A percentile compares a stretch with the other conserved stretches of the same genome.
Conservation (phyloP, 495 filamentous ascomycete species). For the Penicillium dipodomyicola region DNA sequence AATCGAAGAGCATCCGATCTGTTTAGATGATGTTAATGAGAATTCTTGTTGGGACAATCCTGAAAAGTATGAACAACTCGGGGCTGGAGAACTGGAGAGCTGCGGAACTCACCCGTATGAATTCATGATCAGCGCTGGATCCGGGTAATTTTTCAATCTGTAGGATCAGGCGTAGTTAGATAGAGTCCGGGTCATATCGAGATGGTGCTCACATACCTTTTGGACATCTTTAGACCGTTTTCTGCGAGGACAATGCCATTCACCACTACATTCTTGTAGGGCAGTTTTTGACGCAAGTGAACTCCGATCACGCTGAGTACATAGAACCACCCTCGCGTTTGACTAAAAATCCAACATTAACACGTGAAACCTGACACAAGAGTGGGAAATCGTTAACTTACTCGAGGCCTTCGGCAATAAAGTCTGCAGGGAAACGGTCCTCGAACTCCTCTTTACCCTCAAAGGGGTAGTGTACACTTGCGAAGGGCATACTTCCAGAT, state of each 20-base stretch:
- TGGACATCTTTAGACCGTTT: slow-evolving; percentile 99
- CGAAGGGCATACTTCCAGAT: slow-evolving; percentile 95
- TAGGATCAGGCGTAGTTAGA: background rate
- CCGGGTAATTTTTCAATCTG: slow-evolving; percentile 92
- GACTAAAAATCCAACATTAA: slow-evolving; percentile 28
- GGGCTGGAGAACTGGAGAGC: background rate
- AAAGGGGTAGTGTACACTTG: slow-evolving; percentile 90
- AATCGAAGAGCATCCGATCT: slow-evolving; percentile 84
- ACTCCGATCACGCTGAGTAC: slow-evolving; percentile 87
- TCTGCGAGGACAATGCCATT: slow-evolving; percentile 95
- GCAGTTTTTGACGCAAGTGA: slow-evolving; percentile 82
- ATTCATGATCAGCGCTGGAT: slow-evolving; percentile 78
- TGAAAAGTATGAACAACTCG: background rate
- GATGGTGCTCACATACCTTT: slow-evolving; percentile 38
- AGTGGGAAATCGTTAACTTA: background rate
- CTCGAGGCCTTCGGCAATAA: slow-evolving; percentile 94
- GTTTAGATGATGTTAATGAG: background rate
- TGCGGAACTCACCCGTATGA: slow-evolving; percentile 61
- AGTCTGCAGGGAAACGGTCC: slow-evolving; percentile 85
- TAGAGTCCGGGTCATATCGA: background rate
- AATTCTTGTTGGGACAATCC: background rate
- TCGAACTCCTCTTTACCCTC: slow-evolving; percentile 84
- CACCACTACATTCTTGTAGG: slow-evolving; percentile 96
- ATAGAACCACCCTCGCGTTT: slow-evolving; percentile 98
- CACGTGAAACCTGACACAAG: no score